Evolutionary conservation across 2,329 filamentous ascomycete genomes (phyloP).

Genomic region (Paecilomyces formosus): DNA sequence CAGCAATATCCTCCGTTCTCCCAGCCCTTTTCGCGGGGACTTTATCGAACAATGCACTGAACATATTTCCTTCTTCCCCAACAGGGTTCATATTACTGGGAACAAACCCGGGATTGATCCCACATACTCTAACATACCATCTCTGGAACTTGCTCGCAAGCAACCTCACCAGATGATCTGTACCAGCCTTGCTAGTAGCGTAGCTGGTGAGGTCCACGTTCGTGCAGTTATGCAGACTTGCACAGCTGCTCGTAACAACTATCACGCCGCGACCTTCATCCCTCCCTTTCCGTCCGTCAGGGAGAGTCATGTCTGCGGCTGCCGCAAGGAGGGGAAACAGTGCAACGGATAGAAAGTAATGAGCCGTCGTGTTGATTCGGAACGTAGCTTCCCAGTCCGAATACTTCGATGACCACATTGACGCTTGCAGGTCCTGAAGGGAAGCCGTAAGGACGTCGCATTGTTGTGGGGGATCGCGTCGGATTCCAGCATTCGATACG

Average conservation of each 20-base stretch:
- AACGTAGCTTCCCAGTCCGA: conserved; percentile 42
- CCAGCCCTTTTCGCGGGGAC: conserved; percentile 34
- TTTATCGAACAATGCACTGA: conserved; percentile 34
- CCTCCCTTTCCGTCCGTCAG: conserved; percentile 18
- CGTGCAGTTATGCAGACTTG: conserved; percentile 46
- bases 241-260: conserved; percentile 45
- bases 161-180: conserved; percentile 44
- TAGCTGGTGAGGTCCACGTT: conserved; percentile 49
- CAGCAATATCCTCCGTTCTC: conserved; percentile 35
- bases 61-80: conserved; percentile 33
- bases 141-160: conserved; percentile 42
- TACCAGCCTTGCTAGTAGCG: conserved; percentile 45
- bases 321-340: conserved; percentile 38
- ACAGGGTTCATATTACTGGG: conserved; percentile 41
- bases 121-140: conserved; percentile 37
- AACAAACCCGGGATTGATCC: conserved; percentile 41
- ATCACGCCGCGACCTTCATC: conserved; percentile 40
- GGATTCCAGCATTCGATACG: conserved; percentile 44
- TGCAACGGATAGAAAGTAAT: conserved; percentile 44
- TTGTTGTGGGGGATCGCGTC: conserved; percentile 35
- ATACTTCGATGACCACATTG: conserved; percentile 40
- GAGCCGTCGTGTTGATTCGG: conserved; percentile 42
- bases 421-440: conserved; percentile 36
- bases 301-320: conserved; percentile 14
- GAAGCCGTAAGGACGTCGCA: conserved; percentile 40